A percentile compares a stretch with the other conserved stretches of the same genome.
Conservation (phyloP, 2,329 filamentous ascomycete genomes). For the Helotiales sp. region DNA sequence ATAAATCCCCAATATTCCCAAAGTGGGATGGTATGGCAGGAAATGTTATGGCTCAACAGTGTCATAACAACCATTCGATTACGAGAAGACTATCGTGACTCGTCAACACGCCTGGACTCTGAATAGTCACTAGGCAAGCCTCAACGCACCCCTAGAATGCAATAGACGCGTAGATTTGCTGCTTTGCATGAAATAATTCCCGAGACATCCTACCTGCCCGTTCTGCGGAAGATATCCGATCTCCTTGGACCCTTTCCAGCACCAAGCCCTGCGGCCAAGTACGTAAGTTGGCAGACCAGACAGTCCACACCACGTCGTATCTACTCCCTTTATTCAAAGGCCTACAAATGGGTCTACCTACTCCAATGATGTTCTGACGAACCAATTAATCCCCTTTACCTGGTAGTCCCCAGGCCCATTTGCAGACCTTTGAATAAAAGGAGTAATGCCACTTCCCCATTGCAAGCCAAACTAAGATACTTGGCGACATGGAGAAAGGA, state of each 20-base stretch:
- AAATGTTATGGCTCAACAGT: not conserved
- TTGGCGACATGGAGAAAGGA: not conserved
- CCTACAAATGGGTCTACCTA: too few species aligned
- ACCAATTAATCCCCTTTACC: too few species aligned
- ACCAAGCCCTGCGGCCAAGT: not conserved
- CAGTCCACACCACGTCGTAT: too few species aligned
- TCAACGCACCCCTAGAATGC: not conserved
- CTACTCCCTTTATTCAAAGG: too few species aligned
- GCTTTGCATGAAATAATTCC: slow-evolving; percentile 1
- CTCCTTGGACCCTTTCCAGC: too few species aligned
- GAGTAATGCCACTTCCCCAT: not conserved
- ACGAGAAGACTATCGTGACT: not conserved
- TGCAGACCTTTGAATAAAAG: too few species aligned
- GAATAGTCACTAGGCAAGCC: not conserved
- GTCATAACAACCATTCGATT: not conserved
- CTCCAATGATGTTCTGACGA: too few species aligned
- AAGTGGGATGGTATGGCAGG: not conserved
- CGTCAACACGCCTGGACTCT: not conserved
- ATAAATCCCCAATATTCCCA: not conserved
- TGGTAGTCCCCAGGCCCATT: too few species aligned
- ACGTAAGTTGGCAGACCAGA: not conserved
- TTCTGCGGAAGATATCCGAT: too few species aligned
- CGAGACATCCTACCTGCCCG: not conserved
- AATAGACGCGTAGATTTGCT: not conserved
- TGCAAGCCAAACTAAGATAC: not conserved